A percentile compares a stretch with the other conserved stretches of the same genome.
These are phyloP conservation scores for Clausena lansium DNA, from an alignment of 345 rosid genomes.

Conservation along the genomic window DNA sequence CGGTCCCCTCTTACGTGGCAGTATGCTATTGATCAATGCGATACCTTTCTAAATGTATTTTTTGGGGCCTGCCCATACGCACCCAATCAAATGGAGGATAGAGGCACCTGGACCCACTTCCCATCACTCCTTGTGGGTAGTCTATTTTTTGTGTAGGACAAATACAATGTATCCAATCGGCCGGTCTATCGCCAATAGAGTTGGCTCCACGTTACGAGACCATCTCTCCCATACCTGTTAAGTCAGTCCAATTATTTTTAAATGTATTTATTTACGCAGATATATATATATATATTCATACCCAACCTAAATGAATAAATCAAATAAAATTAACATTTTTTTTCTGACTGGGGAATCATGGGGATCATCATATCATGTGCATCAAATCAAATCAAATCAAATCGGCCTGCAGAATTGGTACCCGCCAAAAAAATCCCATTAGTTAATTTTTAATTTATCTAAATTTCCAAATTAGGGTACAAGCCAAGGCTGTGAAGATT, in stretches of 20 bases:
- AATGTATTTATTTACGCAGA: too few species aligned
- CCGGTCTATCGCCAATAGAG: too few species aligned
- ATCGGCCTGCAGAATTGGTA: not conserved
- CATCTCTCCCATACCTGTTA: not conserved
- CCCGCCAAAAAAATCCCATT: too few species aligned
- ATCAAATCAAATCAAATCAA: not conserved
- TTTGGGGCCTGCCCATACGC: too few species aligned
- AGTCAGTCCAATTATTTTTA: not conserved
- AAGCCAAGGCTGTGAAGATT: too few species aligned
- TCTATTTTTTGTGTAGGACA: not conserved
- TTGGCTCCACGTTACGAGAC: too few species aligned
- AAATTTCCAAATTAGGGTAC: too few species aligned
- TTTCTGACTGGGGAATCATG: not conserved
- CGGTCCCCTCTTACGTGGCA: not conserved
- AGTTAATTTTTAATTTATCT: too few species aligned
- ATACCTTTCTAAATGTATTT: not conserved
- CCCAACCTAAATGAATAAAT: not conserved
- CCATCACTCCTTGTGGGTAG: too few species aligned
- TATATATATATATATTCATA: too few species aligned
- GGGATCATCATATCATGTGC: not conserved
- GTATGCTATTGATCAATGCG: not conserved
- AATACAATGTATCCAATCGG: not conserved
- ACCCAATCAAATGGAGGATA: too few species aligned
- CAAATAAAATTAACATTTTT: not conserved
- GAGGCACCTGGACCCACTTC: too few species aligned